These are phyloP conservation scores for Botrytis galanthina DNA, from an alignment of 2,329 filamentous ascomycete genomes.

Conservation along the genomic window DNA sequence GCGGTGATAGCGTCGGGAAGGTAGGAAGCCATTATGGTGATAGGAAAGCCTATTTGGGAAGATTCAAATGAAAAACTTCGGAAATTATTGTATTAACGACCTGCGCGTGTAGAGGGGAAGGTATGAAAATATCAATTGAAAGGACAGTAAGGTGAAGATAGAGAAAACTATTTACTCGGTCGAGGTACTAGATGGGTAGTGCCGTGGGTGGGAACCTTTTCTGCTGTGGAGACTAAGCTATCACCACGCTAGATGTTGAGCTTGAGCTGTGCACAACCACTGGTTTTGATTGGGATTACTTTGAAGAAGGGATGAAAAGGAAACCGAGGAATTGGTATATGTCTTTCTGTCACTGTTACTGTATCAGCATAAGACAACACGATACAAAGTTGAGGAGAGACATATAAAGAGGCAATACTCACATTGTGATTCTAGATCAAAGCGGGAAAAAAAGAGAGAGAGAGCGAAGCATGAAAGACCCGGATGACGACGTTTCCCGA, in stretches of 20 bases:
- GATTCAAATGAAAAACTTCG: background rate
- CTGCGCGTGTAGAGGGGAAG: background rate
- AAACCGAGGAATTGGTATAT: background rate
- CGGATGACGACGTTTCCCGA: slow-evolving; percentile 5
- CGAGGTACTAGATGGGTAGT: background rate
- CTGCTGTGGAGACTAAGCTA: background rate
- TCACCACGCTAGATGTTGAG: background rate
- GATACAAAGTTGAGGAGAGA: background rate
- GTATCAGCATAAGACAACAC: background rate
- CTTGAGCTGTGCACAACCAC: background rate
- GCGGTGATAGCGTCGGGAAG: slow-evolving; percentile 42
- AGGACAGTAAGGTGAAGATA: background rate
- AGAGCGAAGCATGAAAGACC: background rate
- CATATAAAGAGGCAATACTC: background rate
- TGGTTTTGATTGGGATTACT: too few relatives aligned
- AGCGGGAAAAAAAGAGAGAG: background rate
- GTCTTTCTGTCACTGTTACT: background rate
- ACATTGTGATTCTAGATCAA: background rate
- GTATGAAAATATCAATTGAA: background rate
- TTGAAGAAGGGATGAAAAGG: background rate
- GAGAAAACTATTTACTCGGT: background rate
- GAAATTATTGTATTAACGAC: background rate
- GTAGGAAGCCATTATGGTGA: slow-evolving; percentile 35
- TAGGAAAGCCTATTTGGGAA: background rate
- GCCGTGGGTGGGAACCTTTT: background rate